Percentiles rank a stretch among this genome's conserved stretches.
phyloP scores from a whole-genome alignment of 2,329 filamentous ascomycete genomes.

The Fusarium albosuccineum region DNA sequence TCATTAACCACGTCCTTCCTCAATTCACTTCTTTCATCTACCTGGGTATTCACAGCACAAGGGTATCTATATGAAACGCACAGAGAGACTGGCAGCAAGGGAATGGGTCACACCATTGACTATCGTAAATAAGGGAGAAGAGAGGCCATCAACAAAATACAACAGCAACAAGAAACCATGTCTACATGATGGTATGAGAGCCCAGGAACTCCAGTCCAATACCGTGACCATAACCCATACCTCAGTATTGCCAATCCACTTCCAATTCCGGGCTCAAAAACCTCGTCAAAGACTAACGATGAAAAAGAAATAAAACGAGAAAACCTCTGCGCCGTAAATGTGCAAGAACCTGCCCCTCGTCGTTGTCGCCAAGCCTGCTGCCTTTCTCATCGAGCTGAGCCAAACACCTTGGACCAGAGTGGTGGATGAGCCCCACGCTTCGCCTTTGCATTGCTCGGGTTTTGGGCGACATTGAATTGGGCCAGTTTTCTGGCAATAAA shows the following conservation, averaged over 20 bases:
- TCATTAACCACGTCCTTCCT: not conserved
- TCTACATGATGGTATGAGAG: conserved; percentile 46
- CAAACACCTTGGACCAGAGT: conserved; percentile 43
- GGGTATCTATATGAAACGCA: conserved; percentile 14
- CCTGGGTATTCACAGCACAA: conserved; percentile 1
- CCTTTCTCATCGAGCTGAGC: conserved; percentile 21
- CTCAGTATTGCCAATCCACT: conserved; percentile 36
- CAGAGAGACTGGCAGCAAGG: conserved; percentile 20
- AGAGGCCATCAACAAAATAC: conserved; percentile 21
- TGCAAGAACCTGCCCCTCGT: conserved; percentile 23
- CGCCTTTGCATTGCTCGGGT: conserved; percentile 40
- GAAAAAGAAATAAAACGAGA: conserved; percentile 11
- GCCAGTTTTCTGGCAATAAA: conserved; percentile 56
- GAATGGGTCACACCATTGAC: conserved; percentile 35
- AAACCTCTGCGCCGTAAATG: conserved; percentile 31
- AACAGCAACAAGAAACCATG: conserved; percentile 31
- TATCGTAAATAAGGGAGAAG: conserved; percentile 36
- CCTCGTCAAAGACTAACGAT: conserved; percentile 23
- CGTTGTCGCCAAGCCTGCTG: conserved; percentile 25
- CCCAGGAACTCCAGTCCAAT: conserved; percentile 44
- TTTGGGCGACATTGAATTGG: conserved; percentile 48
- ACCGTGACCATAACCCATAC: conserved; percentile 36
- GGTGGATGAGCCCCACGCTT: conserved; percentile 8
- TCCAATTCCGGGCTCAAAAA: conserved; percentile 23
- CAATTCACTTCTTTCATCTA: not conserved